Evolutionary conservation across 345 rosid genomes (phyloP).

Genomic region (Brassica nigra): DNA sequence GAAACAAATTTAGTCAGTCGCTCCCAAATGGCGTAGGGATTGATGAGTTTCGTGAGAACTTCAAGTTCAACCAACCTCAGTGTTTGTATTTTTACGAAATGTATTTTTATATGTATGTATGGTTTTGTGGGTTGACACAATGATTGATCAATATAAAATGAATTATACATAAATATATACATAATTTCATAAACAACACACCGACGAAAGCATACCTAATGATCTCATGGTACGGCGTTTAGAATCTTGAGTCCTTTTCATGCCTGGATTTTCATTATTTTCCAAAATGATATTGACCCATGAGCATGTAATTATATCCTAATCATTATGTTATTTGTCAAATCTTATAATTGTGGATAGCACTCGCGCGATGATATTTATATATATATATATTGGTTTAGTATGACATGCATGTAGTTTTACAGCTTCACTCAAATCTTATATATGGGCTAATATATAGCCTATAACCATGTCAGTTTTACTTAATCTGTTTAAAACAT

Average conservation of each 20-base stretch:
- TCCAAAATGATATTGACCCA: neutral
- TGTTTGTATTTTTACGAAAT: neutral
- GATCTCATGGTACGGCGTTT: slow-evolving; percentile 29
- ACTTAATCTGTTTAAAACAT: neutral
- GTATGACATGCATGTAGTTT: neutral
- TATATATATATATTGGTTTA: neutral
- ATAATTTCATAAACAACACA: neutral
- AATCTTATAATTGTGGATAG: neutral
- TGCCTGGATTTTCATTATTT: neutral
- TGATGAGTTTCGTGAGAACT: neutral
- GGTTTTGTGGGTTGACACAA: slow-evolving; percentile 10
- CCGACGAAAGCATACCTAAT: neutral
- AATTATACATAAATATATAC: neutral
- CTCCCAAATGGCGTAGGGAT: neutral
- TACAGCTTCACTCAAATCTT: neutral
- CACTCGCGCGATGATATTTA: neutral
- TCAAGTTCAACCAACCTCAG: neutral
- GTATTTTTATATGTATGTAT: neutral
- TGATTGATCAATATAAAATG: neutral
- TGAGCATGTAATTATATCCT: neutral
- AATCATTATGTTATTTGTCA: neutral
- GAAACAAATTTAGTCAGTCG: neutral
- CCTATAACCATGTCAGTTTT: neutral
- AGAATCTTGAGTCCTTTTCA: slow-evolving; percentile 17
- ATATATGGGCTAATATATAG: neutral